A percentile compares a stretch with the other conserved stretches of the same genome.
Evolutionary conservation across 768 basidiomycete genomes (phyloP).

Genomic region (Floccularia luteovirens): DNA sequence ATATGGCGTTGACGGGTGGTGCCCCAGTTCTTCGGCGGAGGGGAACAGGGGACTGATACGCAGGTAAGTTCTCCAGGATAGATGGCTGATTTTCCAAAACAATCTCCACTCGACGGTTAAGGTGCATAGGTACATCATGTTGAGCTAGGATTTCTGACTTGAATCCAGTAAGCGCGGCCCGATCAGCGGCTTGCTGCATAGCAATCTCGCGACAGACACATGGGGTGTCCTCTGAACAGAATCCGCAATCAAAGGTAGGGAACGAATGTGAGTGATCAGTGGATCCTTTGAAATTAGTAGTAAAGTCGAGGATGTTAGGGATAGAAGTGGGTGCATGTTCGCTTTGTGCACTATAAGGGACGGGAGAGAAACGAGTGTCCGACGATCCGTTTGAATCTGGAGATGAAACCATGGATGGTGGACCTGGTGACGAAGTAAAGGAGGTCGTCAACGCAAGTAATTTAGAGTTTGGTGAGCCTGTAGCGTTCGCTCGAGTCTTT

Average conservation of each 20-base stretch:
- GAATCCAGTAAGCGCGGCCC: slow-evolving; percentile 7
- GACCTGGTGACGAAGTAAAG: slow-evolving; percentile 30
- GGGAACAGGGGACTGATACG: slow-evolving; percentile 78
- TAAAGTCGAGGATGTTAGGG: slow-evolving; percentile 22
- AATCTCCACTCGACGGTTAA: not conserved
- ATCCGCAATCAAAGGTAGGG: slow-evolving; percentile 58
- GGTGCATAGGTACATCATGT: not conserved
- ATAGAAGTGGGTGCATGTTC: slow-evolving; percentile 16
- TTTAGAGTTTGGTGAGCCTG: slow-evolving; percentile 11
- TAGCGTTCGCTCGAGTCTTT: slow-evolving; percentile 20
- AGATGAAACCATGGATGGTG: slow-evolving; percentile 45
- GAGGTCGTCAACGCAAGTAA: slow-evolving; percentile 25
- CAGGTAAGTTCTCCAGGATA: slow-evolving; percentile 70
- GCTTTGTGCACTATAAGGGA: slow-evolving; percentile 21
- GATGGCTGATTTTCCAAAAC: slow-evolving; percentile 24
- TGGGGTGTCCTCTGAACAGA: slow-evolving; percentile 61
- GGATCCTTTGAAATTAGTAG: slow-evolving; percentile 16
- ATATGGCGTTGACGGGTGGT: slow-evolving; percentile 38
- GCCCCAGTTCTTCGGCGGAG: slow-evolving; percentile 50
- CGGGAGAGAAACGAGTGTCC: slow-evolving; percentile 23
- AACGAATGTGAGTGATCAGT: slow-evolving; percentile 23
- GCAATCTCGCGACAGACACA: slow-evolving; percentile 76
- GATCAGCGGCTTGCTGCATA: slow-evolving; percentile 31
- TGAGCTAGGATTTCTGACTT: slow-evolving; percentile 17
- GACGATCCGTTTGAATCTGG: slow-evolving; percentile 30